Base-by-base conservation (phyloP, 2,329 filamentous ascomycete genomes). In the Tolypocladium nubicola region DNA sequence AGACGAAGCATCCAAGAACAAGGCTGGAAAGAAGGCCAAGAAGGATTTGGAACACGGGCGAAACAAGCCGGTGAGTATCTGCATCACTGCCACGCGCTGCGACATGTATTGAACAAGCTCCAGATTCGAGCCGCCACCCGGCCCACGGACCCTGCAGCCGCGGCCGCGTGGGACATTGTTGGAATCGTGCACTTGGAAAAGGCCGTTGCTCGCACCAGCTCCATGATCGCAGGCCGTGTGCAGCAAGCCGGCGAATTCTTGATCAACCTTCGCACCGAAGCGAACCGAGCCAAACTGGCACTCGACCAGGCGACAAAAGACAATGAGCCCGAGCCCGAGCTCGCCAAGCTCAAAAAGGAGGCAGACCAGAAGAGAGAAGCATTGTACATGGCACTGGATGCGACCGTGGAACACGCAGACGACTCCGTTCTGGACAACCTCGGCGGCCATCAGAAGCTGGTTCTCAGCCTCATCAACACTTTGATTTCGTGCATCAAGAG, bases 401-500 rank as follows among this genome's bases (percentile, higher is more conserved):
- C 79, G 13, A 80, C 79, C 1, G 74, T 81, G 55, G 73, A 76
- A 30, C 77, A 77, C 68, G 82, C 81, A 14, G 80, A 84, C 64
- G 74, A 76, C 50, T 74, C 76, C 26, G 79, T 84, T 16, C 68
- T 85, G 43, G 78, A 81, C 62, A 83, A 84, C 56, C 71, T 85
- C 40, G 81, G 82, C 10, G 76, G 76, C 16, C 79, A 85, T 63
- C 75, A 78, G 53, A 84, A 82, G 62, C 70, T 85, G 56, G 76
- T 84, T 40, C 75, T 78, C 52, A 79, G 76, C 52, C 70, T 86
- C 53, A 77, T 80, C 54, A 79, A 79, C 58, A 74, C 75, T 13
- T 70, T 85, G 57, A 80, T 81, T 52, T 75, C 79, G 56, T 82
- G 78, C 59, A 79, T 79, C 60, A 79, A 80, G 60, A 70, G 72